Percentiles rank a stretch among this genome's conserved stretches.
Evolutionary conservation across 2,329 filamentous ascomycete species (phyloP).

Genomic region (Xylariales sp.): DNA sequence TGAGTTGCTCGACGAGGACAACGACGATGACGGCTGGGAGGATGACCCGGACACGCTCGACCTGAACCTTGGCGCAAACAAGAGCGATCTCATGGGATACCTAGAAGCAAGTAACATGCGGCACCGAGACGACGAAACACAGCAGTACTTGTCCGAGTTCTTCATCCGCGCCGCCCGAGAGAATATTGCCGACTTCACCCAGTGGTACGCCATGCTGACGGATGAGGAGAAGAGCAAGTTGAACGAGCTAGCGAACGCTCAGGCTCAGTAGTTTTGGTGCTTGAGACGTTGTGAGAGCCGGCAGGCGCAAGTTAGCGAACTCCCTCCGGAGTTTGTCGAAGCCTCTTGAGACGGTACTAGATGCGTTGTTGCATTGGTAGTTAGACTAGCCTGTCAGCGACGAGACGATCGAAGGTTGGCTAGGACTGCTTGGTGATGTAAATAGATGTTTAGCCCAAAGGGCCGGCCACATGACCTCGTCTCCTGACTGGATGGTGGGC

Average conservation of each 20-base stretch:
- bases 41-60: slow-evolving; percentile 75
- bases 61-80: slow-evolving; percentile 63
- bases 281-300: too few species aligned
- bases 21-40: slow-evolving; percentile 83
- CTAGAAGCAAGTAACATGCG: slow-evolving; percentile 56
- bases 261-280: slow-evolving; percentile 14
- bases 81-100: slow-evolving; percentile 76
- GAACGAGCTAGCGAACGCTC: slow-evolving; percentile 42
- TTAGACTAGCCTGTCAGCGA: slow-evolving; percentile 4
- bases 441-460: slow-evolving; percentile 2
- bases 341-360: too few species aligned
- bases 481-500: neutral
- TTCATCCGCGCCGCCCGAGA: slow-evolving; percentile 60
- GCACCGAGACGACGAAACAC: slow-evolving; percentile 83
- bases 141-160: slow-evolving; percentile 77
- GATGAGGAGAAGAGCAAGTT: slow-evolving; percentile 54
- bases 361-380: neutral
- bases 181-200: slow-evolving; percentile 50
- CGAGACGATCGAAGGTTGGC: neutral
- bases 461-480: neutral
- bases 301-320: too few species aligned
- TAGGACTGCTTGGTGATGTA: neutral
- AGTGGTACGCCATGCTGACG: slow-evolving; percentile 52
- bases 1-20: slow-evolving; percentile 55
- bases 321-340: too few species aligned